phyloP scores from a whole-genome alignment of 768 basidiomycete genomes.

The Lactarius sp. region DNA sequence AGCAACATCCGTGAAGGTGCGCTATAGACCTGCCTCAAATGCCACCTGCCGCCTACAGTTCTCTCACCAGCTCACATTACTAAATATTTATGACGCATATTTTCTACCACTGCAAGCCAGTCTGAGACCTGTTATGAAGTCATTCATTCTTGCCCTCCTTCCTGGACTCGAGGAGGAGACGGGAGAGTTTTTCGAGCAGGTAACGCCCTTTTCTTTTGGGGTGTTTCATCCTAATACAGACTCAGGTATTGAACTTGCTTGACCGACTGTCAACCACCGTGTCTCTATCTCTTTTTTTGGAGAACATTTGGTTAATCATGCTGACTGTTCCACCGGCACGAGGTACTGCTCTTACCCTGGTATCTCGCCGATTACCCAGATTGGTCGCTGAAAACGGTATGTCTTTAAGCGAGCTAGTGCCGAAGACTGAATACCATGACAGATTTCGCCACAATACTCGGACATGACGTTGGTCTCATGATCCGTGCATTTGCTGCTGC shows the following conservation, averaged over 20 bases:
- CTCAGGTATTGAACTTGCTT: slow-evolving; percentile 71
- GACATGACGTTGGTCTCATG: slow-evolving; percentile 88
- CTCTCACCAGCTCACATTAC: slow-evolving; percentile 61
- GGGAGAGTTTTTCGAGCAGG: slow-evolving; percentile 94
- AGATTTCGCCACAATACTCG: slow-evolving; percentile 70
- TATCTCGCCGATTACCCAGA: slow-evolving; percentile 72
- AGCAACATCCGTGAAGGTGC: slow-evolving; percentile 94
- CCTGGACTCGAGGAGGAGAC: slow-evolving; percentile 98
- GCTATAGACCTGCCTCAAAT: slow-evolving; percentile 14
- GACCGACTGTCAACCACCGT: slow-evolving; percentile 81
- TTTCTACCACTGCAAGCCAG: slow-evolving; percentile 81
- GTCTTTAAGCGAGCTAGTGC: slow-evolving; percentile 8
- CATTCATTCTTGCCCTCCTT: slow-evolving; percentile 87
- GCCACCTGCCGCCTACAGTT: slow-evolving; percentile 8
- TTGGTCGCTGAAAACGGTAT: slow-evolving; percentile 67
- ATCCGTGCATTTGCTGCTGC: slow-evolving; percentile 88
- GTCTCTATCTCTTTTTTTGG: slow-evolving; percentile 85
- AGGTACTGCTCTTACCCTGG: slow-evolving; percentile 82
- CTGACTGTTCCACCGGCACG: slow-evolving; percentile 83
- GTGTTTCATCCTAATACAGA: background rate
- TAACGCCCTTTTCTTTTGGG: slow-evolving; percentile 26
- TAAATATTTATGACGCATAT: slow-evolving; percentile 89
- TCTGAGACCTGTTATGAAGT: slow-evolving; percentile 88
- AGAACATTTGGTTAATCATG: slow-evolving; percentile 93
- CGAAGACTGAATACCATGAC: background rate